Percentiles rank a stretch among this genome's conserved stretches.
Conservation (phyloP, 805 yeast genomes). For the Yarrowia sp. region DNA sequence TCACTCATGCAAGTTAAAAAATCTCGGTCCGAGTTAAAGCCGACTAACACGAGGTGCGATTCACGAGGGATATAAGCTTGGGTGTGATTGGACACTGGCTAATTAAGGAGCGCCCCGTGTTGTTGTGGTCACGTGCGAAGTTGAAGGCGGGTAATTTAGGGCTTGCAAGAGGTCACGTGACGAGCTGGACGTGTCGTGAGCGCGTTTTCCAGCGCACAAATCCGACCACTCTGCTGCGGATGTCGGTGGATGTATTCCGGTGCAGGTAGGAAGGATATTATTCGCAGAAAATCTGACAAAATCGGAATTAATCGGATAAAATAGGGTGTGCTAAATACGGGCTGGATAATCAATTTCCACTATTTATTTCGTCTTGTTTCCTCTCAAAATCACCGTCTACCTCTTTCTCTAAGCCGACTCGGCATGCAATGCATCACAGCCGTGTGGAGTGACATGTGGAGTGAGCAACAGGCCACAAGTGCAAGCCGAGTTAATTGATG, state of each 20-base stretch:
- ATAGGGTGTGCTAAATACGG: too few relatives aligned
- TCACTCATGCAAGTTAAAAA: slow-evolving; percentile 10
- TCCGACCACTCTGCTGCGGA: not conserved
- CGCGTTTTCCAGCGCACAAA: too few relatives aligned
- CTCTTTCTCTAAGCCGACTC: slow-evolving; percentile 6
- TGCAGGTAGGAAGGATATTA: not conserved
- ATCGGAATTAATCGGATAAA: too few relatives aligned
- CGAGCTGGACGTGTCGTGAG: not conserved
- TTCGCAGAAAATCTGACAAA: not conserved
- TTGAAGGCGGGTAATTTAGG: too few relatives aligned
- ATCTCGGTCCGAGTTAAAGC: slow-evolving; percentile 25
- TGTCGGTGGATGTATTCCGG: not conserved
- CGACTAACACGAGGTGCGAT: slow-evolving; percentile 28
- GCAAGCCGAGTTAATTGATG: too few relatives aligned
- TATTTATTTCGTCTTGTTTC: too few relatives aligned
- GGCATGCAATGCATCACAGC: slow-evolving; percentile 10
- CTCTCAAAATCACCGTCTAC: too few relatives aligned
- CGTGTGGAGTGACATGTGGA: slow-evolving; percentile 28
- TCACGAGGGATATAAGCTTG: slow-evolving; percentile 25
- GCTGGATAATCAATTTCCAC: too few relatives aligned
- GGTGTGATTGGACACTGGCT: slow-evolving; percentile 2
- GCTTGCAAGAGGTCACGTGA: not conserved
- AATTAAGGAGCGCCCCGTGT: not conserved
- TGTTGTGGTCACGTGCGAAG: not conserved
- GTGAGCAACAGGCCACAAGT: slow-evolving; percentile 22